Evolutionary conservation across 1,284 basidiomycete genomes (phyloP).

Genomic region (Boletus sp.): DNA sequence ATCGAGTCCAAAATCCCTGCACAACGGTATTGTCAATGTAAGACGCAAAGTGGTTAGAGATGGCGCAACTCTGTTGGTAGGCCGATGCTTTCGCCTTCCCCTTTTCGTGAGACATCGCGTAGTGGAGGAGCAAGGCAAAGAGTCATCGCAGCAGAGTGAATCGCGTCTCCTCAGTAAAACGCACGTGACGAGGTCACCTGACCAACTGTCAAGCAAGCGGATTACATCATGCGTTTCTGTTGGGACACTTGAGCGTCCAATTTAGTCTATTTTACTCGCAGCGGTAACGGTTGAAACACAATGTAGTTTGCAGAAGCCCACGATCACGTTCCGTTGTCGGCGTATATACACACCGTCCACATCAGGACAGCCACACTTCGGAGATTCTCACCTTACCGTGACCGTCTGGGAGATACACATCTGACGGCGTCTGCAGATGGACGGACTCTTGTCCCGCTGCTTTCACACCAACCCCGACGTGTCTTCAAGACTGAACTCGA

Average conservation of each 20-base stretch:
- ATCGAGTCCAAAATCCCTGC: constrained; percentile 27
- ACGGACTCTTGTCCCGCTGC: neutral
- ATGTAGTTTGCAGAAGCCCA: too few relatives aligned
- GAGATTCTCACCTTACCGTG: neutral
- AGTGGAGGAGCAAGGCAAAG: neutral
- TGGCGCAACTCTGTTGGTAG: constrained; percentile 24
- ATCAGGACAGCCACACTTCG: neutral
- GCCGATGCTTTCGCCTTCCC: constrained; percentile 14
- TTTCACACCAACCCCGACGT: neutral
- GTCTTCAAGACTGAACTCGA: neutral
- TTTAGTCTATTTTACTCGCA: too few relatives aligned
- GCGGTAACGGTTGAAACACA: too few relatives aligned
- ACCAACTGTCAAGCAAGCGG: too few relatives aligned
- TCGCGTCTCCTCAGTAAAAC: too few relatives aligned
- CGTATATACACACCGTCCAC: neutral
- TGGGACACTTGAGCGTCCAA: too few relatives aligned
- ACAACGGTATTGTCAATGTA: constrained; percentile 1
- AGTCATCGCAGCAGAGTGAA: neutral
- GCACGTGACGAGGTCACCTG: constrained; percentile 26
- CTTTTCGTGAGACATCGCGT: constrained; percentile 20
- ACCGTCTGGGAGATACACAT: neutral
- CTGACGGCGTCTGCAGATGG: neutral
- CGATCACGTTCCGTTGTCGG: too few relatives aligned
- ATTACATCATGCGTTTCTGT: too few relatives aligned
- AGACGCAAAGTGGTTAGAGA: neutral